Evolutionary conservation across 2,329 filamentous ascomycete species (phyloP).

Genomic region (Colletotrichum orchidophilum): DNA sequence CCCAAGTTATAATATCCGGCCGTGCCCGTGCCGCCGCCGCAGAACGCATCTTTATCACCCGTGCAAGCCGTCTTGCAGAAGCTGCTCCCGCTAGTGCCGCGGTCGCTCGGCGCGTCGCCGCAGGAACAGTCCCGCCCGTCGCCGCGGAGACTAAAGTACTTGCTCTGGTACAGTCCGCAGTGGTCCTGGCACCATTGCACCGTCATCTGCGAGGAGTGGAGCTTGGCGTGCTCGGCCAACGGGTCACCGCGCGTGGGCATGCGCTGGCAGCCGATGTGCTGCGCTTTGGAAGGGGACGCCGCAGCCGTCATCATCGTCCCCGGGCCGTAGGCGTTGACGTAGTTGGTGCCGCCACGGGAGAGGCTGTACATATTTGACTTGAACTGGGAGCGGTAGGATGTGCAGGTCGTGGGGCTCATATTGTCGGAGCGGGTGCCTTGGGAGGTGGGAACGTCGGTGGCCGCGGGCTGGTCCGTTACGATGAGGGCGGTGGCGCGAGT

Average conservation of each 20-base stretch:
- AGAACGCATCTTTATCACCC: neutral
- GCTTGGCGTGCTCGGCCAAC: neutral
- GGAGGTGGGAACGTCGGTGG: neutral
- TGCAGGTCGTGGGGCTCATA: neutral
- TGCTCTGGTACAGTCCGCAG: neutral
- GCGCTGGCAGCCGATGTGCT: too few species aligned
- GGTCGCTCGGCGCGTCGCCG: neutral
- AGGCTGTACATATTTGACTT: neutral
- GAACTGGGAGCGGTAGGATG: neutral
- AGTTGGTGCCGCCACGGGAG: neutral
- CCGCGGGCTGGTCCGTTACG: neutral
- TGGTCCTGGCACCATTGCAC: neutral
- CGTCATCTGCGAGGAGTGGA: neutral
- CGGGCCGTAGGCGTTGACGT: constrained; percentile 42
- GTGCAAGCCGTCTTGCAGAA: neutral
- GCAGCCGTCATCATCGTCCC: neutral
- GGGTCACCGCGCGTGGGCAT: neutral
- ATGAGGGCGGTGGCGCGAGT: neutral
- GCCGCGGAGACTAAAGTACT: neutral
- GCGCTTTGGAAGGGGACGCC: neutral
- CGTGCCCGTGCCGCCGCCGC: neutral
- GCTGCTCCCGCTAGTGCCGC: neutral
- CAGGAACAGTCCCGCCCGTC: neutral
- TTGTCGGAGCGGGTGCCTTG: neutral
- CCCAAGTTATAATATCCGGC: neutral